Evolutionary conservation across 2,329 filamentous ascomycete species (phyloP).

Genomic region (Cladosporium sp.): DNA sequence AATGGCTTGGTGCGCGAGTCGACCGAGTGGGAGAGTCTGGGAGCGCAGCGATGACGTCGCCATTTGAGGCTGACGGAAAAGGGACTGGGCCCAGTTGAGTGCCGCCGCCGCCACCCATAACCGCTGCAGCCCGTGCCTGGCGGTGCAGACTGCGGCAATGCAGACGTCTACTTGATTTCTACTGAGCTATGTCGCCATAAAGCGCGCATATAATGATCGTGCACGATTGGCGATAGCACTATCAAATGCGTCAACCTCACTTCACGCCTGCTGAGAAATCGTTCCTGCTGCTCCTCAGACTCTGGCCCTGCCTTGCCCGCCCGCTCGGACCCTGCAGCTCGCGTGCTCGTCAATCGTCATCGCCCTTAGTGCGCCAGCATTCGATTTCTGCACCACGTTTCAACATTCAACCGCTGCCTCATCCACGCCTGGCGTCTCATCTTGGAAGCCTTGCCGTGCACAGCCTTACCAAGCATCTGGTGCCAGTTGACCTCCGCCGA

Average conservation of each 20-base stretch:
- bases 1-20: background rate
- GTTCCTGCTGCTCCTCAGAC: background rate
- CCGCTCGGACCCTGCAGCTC: background rate
- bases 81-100: no score
- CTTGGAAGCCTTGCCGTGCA: no score
- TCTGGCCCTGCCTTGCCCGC: background rate
- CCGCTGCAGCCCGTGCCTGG: background rate
- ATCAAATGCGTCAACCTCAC: background rate
- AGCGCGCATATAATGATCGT: background rate
- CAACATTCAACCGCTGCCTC: background rate
- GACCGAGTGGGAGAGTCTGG: background rate
- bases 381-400: conserved; percentile 1
- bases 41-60: background rate
- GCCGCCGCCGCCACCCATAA: no score
- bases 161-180: background rate
- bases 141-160: background rate
- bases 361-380: background rate
- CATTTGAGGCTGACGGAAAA: no score
- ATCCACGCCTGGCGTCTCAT: no score
- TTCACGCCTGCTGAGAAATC: background rate
- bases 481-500: no score
- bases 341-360: background rate
- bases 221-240: background rate
- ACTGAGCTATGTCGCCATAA: background rate
- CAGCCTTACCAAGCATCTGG: no score